A percentile compares a stretch with the other conserved stretches of the same genome.
Evolutionary conservation across 2,329 filamentous ascomycete species (phyloP).

Genomic region (Aspergillus carbonarius): DNA sequence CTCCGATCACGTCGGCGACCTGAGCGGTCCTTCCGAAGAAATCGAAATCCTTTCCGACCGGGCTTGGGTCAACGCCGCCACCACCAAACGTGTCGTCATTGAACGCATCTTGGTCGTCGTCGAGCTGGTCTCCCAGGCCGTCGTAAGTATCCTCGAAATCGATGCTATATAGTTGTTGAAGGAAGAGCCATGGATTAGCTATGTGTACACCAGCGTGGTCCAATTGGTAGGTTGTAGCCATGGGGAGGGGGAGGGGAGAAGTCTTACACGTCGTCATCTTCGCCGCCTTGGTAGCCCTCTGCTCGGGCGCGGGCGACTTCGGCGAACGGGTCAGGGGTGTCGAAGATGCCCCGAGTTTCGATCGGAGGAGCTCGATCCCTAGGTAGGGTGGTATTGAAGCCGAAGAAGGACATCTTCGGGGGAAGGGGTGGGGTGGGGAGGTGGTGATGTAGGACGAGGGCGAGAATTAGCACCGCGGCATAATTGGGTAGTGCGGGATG

Average conservation of each 20-base stretch:
- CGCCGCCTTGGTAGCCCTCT: constrained; percentile 50
- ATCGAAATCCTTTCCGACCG: constrained; percentile 89
- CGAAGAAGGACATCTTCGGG: constrained; percentile 81
- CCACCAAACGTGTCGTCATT: constrained; percentile 94
- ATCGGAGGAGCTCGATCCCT: constrained; percentile 65
- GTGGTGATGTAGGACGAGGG: constrained; percentile 15
- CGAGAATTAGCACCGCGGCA: constrained; percentile 20
- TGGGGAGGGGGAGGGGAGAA: constrained; percentile 27
- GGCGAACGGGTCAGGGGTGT: constrained; percentile 85
- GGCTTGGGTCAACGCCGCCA: constrained; percentile 45
- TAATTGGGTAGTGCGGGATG: constrained; percentile 27
- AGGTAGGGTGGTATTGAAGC: constrained; percentile 71
- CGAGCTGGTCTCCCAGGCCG: constrained; percentile 83
- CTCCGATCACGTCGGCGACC: constrained; percentile 79
- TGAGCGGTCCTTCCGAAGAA: constrained; percentile 93
- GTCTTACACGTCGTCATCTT: constrained; percentile 63
- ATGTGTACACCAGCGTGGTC: neutral
- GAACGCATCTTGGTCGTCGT: constrained; percentile 89
- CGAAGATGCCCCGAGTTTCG: constrained; percentile 71
- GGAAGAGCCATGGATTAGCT: constrained; percentile 2
- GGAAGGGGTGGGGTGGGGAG: constrained; percentile 14
- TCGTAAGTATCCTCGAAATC: constrained; percentile 99
- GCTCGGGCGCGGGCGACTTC: constrained; percentile 64
- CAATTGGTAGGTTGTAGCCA: neutral
- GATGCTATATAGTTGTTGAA: constrained; percentile 51